phyloP scores from a whole-genome alignment of 2,329 filamentous ascomycete genomes.

The Trichoderma sp. region DNA sequence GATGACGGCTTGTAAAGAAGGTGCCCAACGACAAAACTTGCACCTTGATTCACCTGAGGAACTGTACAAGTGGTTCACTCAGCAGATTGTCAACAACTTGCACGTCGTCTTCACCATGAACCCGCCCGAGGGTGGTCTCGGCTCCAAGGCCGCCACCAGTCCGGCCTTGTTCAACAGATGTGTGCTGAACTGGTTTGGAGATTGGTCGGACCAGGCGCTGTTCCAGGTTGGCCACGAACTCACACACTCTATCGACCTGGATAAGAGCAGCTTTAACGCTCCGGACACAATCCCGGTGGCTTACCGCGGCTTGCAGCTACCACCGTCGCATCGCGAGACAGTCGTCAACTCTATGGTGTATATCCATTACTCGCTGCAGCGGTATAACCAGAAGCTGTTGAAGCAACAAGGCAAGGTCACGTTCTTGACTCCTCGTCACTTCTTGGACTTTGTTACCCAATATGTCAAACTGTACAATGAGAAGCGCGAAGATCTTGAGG shows the following conservation, averaged over 20 bases:
- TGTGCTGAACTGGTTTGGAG: slow-evolving; percentile 99
- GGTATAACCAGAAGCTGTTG: slow-evolving; percentile 82
- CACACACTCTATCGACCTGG: slow-evolving; percentile 93
- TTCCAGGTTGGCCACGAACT: slow-evolving; percentile 97
- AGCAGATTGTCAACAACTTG: slow-evolving; percentile 97
- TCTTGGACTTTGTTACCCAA: slow-evolving; percentile 95
- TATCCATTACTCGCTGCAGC: slow-evolving; percentile 90
- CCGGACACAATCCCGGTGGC: slow-evolving; percentile 92
- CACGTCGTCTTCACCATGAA: slow-evolving; percentile 99
- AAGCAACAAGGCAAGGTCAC: slow-evolving; percentile 92
- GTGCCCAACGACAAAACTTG: slow-evolving; percentile 90
- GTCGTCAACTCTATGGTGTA: slow-evolving; percentile 99
- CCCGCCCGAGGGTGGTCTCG: slow-evolving; percentile 89
- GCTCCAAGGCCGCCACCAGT: slow-evolving; percentile 94
- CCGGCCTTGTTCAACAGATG: slow-evolving; percentile 99
- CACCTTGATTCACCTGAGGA: slow-evolving; percentile 97
- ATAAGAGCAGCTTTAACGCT: slow-evolving; percentile 78
- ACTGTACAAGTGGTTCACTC: slow-evolving; percentile 99
- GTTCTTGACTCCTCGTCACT: slow-evolving; percentile 93
- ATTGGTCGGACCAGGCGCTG: slow-evolving; percentile 98
- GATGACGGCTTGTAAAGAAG: slow-evolving; percentile 99
- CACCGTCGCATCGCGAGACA: slow-evolving; percentile 84
- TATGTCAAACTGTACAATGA: slow-evolving; percentile 97
- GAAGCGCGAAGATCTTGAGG: slow-evolving; percentile 96
- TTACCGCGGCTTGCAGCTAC: slow-evolving; percentile 79